A percentile compares a stretch with the other conserved stretches of the same genome.
phyloP scores from a whole-genome alignment of 78 protist genomes.

The Diacronema lutheri region DNA sequence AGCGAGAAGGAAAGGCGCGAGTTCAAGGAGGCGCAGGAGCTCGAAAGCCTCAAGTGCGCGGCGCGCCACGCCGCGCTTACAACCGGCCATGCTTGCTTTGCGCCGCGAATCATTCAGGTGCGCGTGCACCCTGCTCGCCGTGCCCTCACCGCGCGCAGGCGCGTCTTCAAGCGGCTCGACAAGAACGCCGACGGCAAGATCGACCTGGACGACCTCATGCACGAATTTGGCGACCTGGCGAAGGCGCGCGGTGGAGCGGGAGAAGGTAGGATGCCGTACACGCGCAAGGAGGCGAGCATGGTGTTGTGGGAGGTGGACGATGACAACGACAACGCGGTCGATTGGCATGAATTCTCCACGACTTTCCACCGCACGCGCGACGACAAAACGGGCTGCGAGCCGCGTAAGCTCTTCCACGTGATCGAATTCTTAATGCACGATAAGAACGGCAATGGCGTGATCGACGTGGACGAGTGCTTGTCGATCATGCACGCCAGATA shows the following conservation, averaged over 20 bases:
- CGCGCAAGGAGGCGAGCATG: neutral
- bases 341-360: neutral
- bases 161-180: neutral
- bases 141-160: too few species aligned
- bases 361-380: neutral
- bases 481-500: neutral
- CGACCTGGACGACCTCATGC: neutral
- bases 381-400: neutral
- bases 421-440: conserved; percentile 4
- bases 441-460: neutral
- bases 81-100: too few species aligned
- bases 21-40: conserved; percentile 27
- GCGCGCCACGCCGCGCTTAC: too few species aligned
- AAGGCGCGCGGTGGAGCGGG: too few species aligned
- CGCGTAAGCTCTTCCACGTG: conserved; percentile 10
- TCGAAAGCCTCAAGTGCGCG: neutral
- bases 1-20: neutral
- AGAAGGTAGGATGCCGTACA: neutral
- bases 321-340: neutral
- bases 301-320: conserved; percentile 4
- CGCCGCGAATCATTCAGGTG: too few species aligned
- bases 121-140: too few species aligned
- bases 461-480: neutral
- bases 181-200: conserved; percentile 3
- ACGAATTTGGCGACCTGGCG: neutral